A percentile compares a stretch with the other conserved stretches of the same genome.
phyloP scores from a whole-genome alignment of 2,329 filamentous ascomycete genomes.

The Sporothrix pseudoabietina region DNA sequence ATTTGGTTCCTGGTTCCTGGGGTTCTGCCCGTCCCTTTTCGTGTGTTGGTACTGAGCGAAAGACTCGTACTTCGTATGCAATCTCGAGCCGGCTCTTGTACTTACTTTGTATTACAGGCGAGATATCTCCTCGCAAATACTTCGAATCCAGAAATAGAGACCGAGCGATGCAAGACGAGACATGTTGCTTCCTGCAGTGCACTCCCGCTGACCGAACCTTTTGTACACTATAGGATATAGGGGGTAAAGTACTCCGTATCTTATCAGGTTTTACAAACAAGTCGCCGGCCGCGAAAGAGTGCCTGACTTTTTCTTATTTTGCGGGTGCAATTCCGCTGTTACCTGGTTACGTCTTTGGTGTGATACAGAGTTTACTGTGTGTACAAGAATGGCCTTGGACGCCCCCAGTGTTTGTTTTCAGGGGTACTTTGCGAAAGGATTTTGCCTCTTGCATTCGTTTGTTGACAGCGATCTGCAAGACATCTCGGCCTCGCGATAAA shows the following conservation, averaged over 20 bases:
- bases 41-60: background rate
- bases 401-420: background rate
- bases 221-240: background rate
- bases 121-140: background rate
- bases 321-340: constrained; percentile 14
- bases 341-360: background rate
- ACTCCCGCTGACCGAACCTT: background rate
- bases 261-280: background rate
- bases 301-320: background rate
- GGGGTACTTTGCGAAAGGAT: background rate
- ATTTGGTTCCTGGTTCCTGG: constrained; percentile 1
- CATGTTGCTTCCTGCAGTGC: background rate
- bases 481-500: background rate
- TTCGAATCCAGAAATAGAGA: background rate
- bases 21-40: background rate
- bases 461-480: background rate
- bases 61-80: constrained; percentile 5
- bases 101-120: background rate
- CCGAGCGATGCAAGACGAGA: background rate
- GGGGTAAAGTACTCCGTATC: background rate
- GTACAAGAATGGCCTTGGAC: no score
- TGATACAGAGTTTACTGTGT: background rate
- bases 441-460: background rate
- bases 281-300: background rate
- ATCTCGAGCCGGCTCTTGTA: background rate